phyloP scores from a whole-genome alignment of 371 early-diverging fungal genomes.

The Mucor racemosus region DNA sequence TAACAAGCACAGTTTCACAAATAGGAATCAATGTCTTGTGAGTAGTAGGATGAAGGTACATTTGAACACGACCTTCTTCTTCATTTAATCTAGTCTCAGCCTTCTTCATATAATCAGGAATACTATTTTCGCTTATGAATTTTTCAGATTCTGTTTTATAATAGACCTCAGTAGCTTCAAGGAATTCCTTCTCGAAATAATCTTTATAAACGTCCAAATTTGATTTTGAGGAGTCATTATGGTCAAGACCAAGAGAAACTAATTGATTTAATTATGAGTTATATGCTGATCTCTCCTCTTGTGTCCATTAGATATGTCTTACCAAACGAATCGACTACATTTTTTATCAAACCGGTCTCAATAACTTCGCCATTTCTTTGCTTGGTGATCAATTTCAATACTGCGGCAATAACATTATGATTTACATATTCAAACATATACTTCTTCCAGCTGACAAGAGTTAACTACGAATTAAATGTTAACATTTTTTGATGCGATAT shows the following conservation, averaged over 20 bases:
- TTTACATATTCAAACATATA: constrained; percentile 83
- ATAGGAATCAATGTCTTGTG: constrained; percentile 76
- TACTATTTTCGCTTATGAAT: constrained; percentile 84
- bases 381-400: constrained; percentile 80
- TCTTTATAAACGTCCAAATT: constrained; percentile 87
- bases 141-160: constrained; percentile 87
- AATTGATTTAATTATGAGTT: constrained; percentile 7
- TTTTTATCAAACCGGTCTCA: constrained; percentile 84
- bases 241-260: constrained; percentile 86
- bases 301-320: constrained; percentile 12
- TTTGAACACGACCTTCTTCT: constrained; percentile 88
- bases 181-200: constrained; percentile 83
- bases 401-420: constrained; percentile 79
- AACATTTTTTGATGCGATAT: background rate
- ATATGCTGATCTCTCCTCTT: background rate
- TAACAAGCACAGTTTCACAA: constrained; percentile 86
- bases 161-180: constrained; percentile 80
- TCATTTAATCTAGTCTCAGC: constrained; percentile 84
- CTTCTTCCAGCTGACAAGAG: constrained; percentile 88
- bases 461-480: constrained; percentile 56
- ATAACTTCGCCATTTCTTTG: constrained; percentile 92
- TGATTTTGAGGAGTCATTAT: constrained; percentile 76
- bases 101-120: constrained; percentile 95
- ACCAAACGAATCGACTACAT: constrained; percentile 91
- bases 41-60: constrained; percentile 86